Percentiles rank a stretch among this genome's conserved stretches.
Evolutionary conservation across 2,329 filamentous ascomycete species (phyloP).

Genomic region (Boeremia exigua): DNA sequence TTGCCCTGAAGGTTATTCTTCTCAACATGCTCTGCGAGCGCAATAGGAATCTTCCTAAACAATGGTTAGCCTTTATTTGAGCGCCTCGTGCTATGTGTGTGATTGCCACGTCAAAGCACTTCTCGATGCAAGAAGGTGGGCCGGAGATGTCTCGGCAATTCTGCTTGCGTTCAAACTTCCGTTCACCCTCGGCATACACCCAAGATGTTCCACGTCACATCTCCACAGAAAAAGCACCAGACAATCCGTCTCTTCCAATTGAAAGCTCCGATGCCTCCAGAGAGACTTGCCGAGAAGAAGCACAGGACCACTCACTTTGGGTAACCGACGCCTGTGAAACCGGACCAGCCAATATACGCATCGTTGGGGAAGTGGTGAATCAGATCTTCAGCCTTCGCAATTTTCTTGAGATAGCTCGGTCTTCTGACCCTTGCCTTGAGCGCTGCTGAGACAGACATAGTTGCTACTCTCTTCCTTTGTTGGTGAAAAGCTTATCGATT

Average conservation of each 20-base stretch:
- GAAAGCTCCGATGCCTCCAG: not conserved
- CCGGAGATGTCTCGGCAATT: slow-evolving; percentile 31
- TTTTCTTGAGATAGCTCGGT: slow-evolving; percentile 79
- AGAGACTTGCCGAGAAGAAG: not conserved
- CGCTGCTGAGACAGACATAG: slow-evolving; percentile 69
- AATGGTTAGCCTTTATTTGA: slow-evolving; percentile 11
- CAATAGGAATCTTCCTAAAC: slow-evolving; percentile 77
- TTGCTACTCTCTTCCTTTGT: not conserved
- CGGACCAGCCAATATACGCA: slow-evolving; percentile 88
- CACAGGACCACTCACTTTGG: slow-evolving; percentile 69
- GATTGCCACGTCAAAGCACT: not conserved
- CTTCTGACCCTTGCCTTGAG: slow-evolving; percentile 77
- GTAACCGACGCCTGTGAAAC: slow-evolving; percentile 89
- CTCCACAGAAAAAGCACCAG: slow-evolving; percentile 11
- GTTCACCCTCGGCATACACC: slow-evolving; percentile 35
- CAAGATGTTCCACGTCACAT: slow-evolving; percentile 11
- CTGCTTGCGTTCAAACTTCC: slow-evolving; percentile 28
- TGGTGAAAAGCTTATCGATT: slow-evolving; percentile 10
- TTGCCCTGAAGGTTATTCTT: slow-evolving; percentile 83
- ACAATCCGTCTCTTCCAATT: slow-evolving; percentile 1
- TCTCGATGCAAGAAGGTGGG: not conserved
- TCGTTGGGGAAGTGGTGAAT: slow-evolving; percentile 82
- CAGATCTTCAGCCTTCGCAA: slow-evolving; percentile 79
- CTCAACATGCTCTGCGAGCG: slow-evolving; percentile 87
- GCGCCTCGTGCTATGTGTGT: not conserved